Conservation (phyloP, 163 green algal genomes). For the Scenedesmus sp. region DNA sequence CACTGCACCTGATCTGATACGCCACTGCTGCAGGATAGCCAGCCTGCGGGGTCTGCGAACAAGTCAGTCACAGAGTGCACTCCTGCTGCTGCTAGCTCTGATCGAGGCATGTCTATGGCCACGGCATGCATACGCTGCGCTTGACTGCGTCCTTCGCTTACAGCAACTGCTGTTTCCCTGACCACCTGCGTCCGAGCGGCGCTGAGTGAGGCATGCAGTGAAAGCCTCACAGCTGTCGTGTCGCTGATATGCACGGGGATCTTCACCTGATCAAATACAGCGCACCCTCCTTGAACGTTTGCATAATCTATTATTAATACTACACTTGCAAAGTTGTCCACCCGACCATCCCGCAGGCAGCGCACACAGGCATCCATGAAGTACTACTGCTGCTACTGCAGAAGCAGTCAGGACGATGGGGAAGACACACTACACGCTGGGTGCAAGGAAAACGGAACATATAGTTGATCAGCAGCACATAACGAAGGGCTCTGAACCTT, state of each 20-base stretch:
- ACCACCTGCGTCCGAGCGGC: constrained; percentile 11
- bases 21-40: constrained; percentile 18
- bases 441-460: neutral
- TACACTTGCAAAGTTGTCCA: neutral
- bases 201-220: neutral
- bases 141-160: constrained; percentile 13
- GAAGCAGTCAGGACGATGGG: neutral
- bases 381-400: constrained; percentile 10
- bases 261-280: constrained; percentile 30
- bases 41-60: constrained; percentile 35
- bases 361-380: constrained; percentile 25
- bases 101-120: constrained; percentile 28
- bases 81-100: constrained; percentile 36
- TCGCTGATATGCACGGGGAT: neutral
- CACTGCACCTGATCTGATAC: constrained; percentile 5
- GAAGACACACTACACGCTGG: neutral
- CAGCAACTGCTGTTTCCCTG: neutral
- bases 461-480: too few species aligned
- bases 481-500: too few species aligned
- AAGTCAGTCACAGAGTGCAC: constrained; percentile 28
- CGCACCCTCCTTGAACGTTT: neutral
- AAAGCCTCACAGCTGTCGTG: neutral
- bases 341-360: constrained; percentile 30
- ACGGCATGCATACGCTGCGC: constrained; percentile 35
- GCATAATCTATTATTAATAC: constrained; percentile 16